A percentile compares a stretch with the other conserved stretches of the same genome.
phyloP scores from a whole-genome alignment of 2,329 filamentous ascomycete species.

The Chrysosporium keratinophilum region DNA sequence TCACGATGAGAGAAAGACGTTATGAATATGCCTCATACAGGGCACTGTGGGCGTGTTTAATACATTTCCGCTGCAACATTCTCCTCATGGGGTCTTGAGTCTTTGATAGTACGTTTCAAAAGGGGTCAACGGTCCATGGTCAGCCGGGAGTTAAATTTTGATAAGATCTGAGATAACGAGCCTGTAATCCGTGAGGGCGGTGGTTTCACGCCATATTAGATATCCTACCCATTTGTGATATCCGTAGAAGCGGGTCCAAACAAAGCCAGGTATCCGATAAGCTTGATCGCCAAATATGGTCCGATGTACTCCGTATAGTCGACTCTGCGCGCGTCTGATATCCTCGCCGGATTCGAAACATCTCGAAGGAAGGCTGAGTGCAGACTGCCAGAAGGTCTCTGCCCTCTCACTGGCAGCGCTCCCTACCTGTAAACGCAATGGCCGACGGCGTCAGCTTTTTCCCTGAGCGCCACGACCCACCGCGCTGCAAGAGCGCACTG shows the following conservation, averaged over 20 bases:
- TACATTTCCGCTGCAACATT: not conserved
- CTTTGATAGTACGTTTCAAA: not conserved
- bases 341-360: conserved; percentile 7
- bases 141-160: not conserved
- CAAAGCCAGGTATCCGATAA: not conserved
- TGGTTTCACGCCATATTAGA: conserved; percentile 7
- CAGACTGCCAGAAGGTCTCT: not conserved
- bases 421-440: not conserved
- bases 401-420: not conserved
- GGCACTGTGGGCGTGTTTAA: not conserved
- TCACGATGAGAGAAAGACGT: not conserved
- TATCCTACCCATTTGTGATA: not conserved
- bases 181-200: not conserved
- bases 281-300: not conserved
- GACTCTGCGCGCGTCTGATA: not conserved
- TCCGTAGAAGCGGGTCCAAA: not conserved
- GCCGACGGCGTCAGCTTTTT: conserved; percentile 5
- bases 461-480: conserved; percentile 6
- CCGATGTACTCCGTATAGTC: not conserved
- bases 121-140: not conserved
- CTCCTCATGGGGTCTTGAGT: no score
- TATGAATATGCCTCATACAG: conserved; percentile 2
- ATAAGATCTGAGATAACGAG: not conserved
- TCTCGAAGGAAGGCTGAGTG: not conserved
- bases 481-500: not conserved